These are phyloP conservation scores for Avicennia marina DNA, from an alignment of 257 asterid species.

Conservation along the genomic window DNA sequence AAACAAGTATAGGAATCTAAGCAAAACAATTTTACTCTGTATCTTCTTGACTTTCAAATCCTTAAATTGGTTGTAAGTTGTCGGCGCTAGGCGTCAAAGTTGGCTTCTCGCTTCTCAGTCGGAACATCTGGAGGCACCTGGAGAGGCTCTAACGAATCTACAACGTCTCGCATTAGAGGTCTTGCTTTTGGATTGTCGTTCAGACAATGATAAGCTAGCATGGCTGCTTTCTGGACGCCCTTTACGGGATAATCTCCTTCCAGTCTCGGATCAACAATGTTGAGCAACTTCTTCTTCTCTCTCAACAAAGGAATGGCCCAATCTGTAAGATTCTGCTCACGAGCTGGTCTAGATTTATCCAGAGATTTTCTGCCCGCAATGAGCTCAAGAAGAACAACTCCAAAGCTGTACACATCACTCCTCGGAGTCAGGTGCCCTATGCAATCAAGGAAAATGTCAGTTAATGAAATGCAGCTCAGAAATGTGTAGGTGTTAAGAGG, in stretches of 20 bases:
- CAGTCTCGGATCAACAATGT: constrained; percentile 75
- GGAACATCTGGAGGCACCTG: no score
- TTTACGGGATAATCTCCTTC: constrained; percentile 77
- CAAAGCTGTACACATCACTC: constrained; percentile 87
- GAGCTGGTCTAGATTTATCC: constrained; percentile 68
- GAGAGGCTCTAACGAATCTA: constrained; percentile 84
- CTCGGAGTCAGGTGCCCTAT: constrained; percentile 77
- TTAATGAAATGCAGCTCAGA: no score
- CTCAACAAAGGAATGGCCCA: constrained; percentile 82
- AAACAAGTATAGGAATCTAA: no score
- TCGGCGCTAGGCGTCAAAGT: no score
- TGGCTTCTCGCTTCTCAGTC: no score
- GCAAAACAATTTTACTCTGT: no score
- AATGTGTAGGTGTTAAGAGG: no score
- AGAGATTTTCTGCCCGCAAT: constrained; percentile 75
- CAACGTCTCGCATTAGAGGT: constrained; percentile 87
- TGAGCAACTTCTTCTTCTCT: constrained; percentile 69
- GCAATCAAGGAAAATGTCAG: not conserved
- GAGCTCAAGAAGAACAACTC: constrained; percentile 88
- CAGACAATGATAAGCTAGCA: constrained; percentile 85
- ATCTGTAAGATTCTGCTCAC: constrained; percentile 80
- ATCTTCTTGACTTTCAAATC: no score
- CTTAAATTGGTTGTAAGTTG: no score
- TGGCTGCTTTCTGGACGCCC: constrained; percentile 73
- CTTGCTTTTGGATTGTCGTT: constrained; percentile 85